These are phyloP conservation scores for Fraxinus nigra DNA, from an alignment of 305 asterid species.

Conservation along the genomic window DNA sequence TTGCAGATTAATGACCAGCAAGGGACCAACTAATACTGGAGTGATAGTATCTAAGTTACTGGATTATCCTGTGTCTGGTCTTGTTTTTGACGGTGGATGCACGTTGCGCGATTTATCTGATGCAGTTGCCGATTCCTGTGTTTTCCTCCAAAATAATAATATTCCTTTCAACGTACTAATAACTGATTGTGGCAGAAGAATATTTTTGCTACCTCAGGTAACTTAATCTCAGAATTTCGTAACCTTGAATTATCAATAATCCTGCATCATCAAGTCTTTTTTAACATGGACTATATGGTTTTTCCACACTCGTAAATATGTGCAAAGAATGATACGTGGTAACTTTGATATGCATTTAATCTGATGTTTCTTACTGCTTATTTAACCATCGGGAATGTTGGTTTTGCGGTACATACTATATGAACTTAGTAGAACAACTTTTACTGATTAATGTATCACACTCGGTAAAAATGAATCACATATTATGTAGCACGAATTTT, in stretches of 20 bases:
- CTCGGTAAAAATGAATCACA: background rate
- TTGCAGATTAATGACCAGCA: slow-evolving; percentile 38
- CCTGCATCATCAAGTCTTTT: background rate
- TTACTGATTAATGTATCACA: background rate
- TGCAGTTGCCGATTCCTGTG: slow-evolving; percentile 53
- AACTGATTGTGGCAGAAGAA: slow-evolving; percentile 53
- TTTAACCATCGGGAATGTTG: background rate
- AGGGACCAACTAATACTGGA: slow-evolving; percentile 35
- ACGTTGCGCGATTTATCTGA: slow-evolving; percentile 36
- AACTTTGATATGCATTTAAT: background rate
- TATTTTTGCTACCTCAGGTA: slow-evolving; percentile 67
- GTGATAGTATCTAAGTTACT: slow-evolving; percentile 53
- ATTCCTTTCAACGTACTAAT: slow-evolving; percentile 65
- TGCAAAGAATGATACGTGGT: background rate
- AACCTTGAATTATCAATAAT: background rate
- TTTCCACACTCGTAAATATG: background rate
- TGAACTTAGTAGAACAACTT: background rate
- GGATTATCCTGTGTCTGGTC: slow-evolving; percentile 55
- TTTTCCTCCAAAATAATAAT: slow-evolving; percentile 50
- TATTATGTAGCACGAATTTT: background rate
- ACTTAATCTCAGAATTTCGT: background rate
- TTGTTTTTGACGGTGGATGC: slow-evolving; percentile 60
- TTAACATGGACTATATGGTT: background rate
- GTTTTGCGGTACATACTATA: background rate
- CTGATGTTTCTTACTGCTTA: background rate